Conservation (phyloP, 345 rosid species). For the Toxicodendron radicans region DNA sequence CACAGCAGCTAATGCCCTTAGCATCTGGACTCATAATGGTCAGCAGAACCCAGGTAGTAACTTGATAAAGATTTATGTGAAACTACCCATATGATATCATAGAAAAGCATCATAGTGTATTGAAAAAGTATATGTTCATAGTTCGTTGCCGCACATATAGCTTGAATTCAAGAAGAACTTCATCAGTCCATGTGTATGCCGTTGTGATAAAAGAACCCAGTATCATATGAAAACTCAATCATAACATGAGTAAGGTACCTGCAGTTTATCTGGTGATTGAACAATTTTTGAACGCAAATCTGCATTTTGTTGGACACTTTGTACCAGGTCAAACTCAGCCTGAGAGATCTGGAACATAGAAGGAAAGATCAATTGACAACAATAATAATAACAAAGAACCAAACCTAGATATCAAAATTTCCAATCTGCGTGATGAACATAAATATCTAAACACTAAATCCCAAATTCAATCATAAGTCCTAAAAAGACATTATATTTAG, state of each 20-base stretch:
- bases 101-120: too few species aligned
- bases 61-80: too few species aligned
- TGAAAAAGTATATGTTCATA: neutral
- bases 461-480: neutral
- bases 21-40: neutral
- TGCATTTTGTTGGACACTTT: conserved; percentile 84
- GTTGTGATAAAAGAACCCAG: neutral
- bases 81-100: too few species aligned
- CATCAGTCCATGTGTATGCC: neutral
- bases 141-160: neutral
- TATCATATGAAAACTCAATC: neutral
- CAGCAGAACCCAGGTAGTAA: too few species aligned
- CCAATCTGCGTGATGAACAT: too few species aligned
- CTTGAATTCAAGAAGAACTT: neutral
- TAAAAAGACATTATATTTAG: neutral
- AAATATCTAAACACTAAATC: conserved; percentile 1
- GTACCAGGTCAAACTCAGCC: conserved; percentile 78
- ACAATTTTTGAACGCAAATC: conserved; percentile 75
- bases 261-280: conserved; percentile 92
- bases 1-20: neutral
- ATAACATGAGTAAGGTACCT: conserved; percentile 43
- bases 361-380: conserved; percentile 13
- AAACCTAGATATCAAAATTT: conserved; percentile 1
- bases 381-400: conserved; percentile 4
- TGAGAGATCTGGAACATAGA: conserved; percentile 55